phyloP scores from a whole-genome alignment of 1,284 basidiomycete species.

The Cryptococcus sp. region DNA sequence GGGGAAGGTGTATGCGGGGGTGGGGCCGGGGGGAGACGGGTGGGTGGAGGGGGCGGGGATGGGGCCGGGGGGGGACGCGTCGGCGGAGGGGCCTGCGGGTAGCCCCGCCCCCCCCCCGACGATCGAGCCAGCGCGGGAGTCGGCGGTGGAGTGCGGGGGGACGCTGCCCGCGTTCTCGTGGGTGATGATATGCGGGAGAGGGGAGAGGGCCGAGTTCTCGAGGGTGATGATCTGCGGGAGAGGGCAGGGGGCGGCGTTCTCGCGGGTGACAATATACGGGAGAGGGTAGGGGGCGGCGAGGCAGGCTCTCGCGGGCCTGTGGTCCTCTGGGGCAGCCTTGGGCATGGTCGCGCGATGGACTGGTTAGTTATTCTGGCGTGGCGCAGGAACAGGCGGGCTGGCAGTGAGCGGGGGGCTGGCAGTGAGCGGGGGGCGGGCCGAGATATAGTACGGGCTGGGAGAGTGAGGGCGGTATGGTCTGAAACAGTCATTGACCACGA shows the following conservation, averaged over 20 bases:
- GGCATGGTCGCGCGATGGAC: constrained; percentile 9
- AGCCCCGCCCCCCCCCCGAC: too few relatives aligned
- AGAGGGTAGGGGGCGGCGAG: constrained; percentile 28
- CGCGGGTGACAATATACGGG: constrained; percentile 19
- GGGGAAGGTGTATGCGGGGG: not conserved
- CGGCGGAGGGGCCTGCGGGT: too few relatives aligned
- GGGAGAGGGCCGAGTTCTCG: not conserved
- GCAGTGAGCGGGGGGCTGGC: too few relatives aligned
- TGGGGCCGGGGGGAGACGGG: too few relatives aligned
- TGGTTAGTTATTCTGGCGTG: not conserved
- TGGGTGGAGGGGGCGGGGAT: too few relatives aligned
- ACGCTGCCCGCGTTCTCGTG: not conserved
- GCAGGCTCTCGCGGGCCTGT: constrained; percentile 13
- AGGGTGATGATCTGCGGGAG: constrained; percentile 22
- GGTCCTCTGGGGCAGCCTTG: constrained; percentile 17
- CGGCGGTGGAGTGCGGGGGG: not conserved
- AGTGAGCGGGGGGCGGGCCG: too few relatives aligned
- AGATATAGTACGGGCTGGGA: too few relatives aligned
- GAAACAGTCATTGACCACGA: too few relatives aligned
- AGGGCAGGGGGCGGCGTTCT: constrained; percentile 24
- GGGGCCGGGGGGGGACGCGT: too few relatives aligned
- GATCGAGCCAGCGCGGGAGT: not conserved
- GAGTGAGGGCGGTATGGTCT: too few relatives aligned
- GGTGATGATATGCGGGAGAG: not conserved
- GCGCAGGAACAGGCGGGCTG: too few relatives aligned